Evolutionary conservation across 176 grass and related monocot genomes (phyloP).

Genomic region (Oropetium thomaeum): DNA sequence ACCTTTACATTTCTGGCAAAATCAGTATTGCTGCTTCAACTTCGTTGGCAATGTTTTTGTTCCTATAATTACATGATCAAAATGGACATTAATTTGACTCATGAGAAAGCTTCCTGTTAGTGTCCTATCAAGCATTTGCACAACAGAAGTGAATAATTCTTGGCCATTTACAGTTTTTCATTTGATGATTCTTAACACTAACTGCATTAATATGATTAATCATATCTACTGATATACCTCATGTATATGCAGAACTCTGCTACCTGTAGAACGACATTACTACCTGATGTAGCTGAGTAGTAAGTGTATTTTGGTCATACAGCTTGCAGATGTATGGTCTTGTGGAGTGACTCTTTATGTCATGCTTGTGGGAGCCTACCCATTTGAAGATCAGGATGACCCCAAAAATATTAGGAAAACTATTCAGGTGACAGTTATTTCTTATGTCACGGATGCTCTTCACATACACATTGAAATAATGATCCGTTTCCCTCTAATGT

Average conservation of each 20-base stretch:
- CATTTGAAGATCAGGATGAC: slow-evolving; percentile 84
- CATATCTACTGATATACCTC: background rate
- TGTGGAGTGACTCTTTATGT: slow-evolving; percentile 92
- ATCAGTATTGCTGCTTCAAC: background rate
- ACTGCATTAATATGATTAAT: background rate
- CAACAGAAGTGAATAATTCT: background rate
- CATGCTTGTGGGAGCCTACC: slow-evolving; percentile 86
- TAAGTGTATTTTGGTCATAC: slow-evolving; percentile 19
- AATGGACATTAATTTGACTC: background rate
- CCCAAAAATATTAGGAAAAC: slow-evolving; percentile 84
- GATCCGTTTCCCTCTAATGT: background rate
- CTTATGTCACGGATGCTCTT: background rate
- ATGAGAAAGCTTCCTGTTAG: background rate
- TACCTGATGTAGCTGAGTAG: background rate
- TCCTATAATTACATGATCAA: background rate
- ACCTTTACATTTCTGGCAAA: background rate
- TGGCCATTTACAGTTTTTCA: background rate
- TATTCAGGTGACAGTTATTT: slow-evolving; percentile 49
- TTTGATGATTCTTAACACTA: background rate
- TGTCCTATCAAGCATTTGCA: background rate
- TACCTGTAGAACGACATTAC: background rate
- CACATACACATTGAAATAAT: background rate
- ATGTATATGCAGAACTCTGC: background rate
- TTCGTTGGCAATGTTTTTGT: background rate
- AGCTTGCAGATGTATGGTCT: slow-evolving; percentile 95